A percentile compares a stretch with the other conserved stretches of the same genome.
Conservation (phyloP, 176 grass and related monocot species). For the Saccharum officinarum region DNA sequence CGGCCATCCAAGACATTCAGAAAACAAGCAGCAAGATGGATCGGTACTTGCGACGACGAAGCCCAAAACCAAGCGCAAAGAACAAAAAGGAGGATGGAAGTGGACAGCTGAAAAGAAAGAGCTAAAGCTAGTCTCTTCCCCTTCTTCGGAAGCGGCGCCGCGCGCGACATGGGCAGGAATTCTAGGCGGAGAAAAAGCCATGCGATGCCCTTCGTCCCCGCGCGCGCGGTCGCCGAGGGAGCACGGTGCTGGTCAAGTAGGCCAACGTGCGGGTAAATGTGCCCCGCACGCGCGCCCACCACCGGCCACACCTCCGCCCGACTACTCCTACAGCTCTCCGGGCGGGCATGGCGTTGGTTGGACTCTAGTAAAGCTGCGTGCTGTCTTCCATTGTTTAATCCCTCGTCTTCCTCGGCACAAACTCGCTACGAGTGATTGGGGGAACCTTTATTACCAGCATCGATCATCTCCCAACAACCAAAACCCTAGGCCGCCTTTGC, state of each 20-base stretch:
- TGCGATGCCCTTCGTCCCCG: conserved; percentile 20
- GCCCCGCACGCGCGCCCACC: conserved; percentile 46
- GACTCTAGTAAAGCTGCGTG: background rate
- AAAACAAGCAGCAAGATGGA: background rate
- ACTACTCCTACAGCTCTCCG: too few relatives aligned
- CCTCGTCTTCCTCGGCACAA: conserved; percentile 22
- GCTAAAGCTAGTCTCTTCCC: background rate
- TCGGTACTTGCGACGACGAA: background rate
- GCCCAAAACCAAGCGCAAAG: background rate
- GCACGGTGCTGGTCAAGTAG: conserved; percentile 43
- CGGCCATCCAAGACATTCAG: background rate
- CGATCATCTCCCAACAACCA: conserved; percentile 17
- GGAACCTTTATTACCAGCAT: conserved; percentile 10
- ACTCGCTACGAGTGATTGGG: conserved; percentile 21
- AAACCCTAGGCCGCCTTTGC: conserved; percentile 40
- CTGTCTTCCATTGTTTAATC: conserved; percentile 20
- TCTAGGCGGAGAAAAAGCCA: conserved; percentile 49
- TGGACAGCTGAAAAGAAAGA: conserved; percentile 20
- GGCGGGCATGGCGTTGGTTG: background rate
- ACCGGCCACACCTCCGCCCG: background rate
- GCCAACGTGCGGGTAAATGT: conserved; percentile 48
- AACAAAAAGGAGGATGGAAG: background rate
- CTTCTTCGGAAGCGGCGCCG: conserved; percentile 27
- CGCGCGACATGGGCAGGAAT: conserved; percentile 41
- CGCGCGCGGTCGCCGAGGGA: conserved; percentile 42